Conservation (phyloP, 306 rosid genomes). For the Castanopsis chinensis region DNA sequence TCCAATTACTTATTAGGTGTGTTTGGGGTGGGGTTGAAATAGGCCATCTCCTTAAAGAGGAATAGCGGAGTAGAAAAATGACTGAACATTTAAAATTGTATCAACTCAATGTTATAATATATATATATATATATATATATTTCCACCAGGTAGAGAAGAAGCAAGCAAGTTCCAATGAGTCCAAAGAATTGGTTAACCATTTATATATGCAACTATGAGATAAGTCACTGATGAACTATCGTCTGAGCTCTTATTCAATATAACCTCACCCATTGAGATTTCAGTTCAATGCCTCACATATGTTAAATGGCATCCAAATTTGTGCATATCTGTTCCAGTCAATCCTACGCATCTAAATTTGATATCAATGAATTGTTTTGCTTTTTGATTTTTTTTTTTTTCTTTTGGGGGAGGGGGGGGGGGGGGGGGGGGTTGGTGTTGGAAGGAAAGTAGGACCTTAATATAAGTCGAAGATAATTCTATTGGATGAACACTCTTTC, state of each 20-base stretch:
- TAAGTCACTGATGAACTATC: not conserved
- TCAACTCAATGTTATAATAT: not conserved
- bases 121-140: not conserved
- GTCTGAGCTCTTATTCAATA: not conserved
- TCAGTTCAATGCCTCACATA: not conserved
- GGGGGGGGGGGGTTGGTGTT: no score
- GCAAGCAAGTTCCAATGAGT: not conserved
- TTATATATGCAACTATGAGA: not conserved
- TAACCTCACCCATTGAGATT: not conserved
- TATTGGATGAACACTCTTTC: not conserved
- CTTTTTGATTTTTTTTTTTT: no score
- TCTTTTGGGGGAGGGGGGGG: fast-evolving
- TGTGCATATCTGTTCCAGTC: not conserved
- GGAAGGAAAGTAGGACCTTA: not conserved
- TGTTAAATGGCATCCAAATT: not conserved
- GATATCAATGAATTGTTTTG: no score
- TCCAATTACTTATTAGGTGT: not conserved
- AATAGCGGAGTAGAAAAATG: not conserved
- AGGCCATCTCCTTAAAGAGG: not conserved
- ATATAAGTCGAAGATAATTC: not conserved
- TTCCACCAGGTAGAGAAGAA: not conserved
- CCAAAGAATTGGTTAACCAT: not conserved
- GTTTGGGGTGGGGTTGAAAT: no score
- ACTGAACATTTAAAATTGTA: no score
- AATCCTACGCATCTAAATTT: no score